A percentile compares a stretch with the other conserved stretches of the same genome.
phyloP scores from a whole-genome alignment of 2,329 filamentous ascomycete species.

The Claviceps arundinis region DNA sequence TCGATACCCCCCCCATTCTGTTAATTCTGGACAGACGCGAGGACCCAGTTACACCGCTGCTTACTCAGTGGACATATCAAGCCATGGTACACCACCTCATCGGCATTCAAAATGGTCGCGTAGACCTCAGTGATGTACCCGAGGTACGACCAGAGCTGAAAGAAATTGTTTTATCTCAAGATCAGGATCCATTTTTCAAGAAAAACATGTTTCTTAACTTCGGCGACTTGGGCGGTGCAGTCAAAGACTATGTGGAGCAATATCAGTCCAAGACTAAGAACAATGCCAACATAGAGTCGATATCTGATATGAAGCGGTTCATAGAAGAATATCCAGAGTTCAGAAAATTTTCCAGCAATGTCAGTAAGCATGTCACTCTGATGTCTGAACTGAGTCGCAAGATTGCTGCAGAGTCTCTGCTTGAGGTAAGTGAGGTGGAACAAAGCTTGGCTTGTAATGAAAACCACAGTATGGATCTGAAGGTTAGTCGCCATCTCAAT shows the following conservation, averaged over 20 bases:
- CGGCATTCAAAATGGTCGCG: constrained; percentile 88
- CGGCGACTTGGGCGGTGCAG: constrained; percentile 85
- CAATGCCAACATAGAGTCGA: constrained; percentile 90
- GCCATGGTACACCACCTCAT: constrained; percentile 98
- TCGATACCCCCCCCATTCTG: constrained; percentile 87
- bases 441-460: constrained; percentile 96
- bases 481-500: constrained; percentile 36
- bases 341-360: constrained; percentile 89
- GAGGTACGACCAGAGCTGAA: constrained; percentile 77
- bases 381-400: constrained; percentile 86
- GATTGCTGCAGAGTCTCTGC: constrained; percentile 69
- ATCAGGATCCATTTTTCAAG: constrained; percentile 96
- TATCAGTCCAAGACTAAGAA: constrained; percentile 97
- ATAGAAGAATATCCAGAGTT: constrained; percentile 99
- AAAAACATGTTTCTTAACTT: constrained; percentile 99
- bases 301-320: constrained; percentile 97
- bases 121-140: constrained; percentile 72
- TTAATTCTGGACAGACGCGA: constrained; percentile 83
- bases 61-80: constrained; percentile 98
- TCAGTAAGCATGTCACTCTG: constrained; percentile 94
- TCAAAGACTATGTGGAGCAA: constrained; percentile 96
- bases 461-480: constrained; percentile 83
- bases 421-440: constrained; percentile 96
- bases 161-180: constrained; percentile 89
- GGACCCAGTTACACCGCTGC: constrained; percentile 83